Conservation (phyloP, 495 filamentous ascomycete genomes). For the Hapsidospora chrysogenum region DNA sequence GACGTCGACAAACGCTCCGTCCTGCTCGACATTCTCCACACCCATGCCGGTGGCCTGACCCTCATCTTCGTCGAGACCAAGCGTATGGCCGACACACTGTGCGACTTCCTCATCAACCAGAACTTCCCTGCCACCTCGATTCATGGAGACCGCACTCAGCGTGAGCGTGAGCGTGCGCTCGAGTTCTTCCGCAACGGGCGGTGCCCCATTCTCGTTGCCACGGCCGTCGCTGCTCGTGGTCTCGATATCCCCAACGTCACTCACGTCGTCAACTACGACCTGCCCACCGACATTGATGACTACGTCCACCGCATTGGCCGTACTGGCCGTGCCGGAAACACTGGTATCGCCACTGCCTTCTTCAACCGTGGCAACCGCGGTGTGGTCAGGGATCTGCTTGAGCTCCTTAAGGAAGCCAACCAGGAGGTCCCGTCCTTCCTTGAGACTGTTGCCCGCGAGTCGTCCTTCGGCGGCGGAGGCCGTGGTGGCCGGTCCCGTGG, state of each 20-base stretch:
- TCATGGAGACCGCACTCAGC: conserved; percentile 94
- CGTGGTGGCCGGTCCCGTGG: conserved; percentile 39
- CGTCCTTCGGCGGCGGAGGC: conserved; percentile 59
- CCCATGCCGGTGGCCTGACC: conserved; percentile 77
- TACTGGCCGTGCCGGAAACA: conserved; percentile 98
- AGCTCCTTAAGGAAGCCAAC: conserved; percentile 93
- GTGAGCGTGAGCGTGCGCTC: conserved; percentile 93
- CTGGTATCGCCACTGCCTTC: conserved; percentile 94
- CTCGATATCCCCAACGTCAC: conserved; percentile 97
- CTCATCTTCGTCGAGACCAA: conserved; percentile 99
- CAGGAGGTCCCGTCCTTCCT: conserved; percentile 89
- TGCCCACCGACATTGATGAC: conserved; percentile 97
- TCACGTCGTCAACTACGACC: conserved; percentile 97
- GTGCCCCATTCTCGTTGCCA: conserved; percentile 92
- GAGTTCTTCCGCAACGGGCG: conserved; percentile 93
- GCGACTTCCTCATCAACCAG: conserved; percentile 95
- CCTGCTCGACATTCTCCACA: conserved; percentile 91
- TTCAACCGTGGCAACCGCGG: conserved; percentile 99
- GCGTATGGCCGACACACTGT: conserved; percentile 96
- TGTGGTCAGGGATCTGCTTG: conserved; percentile 86
- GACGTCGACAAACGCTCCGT: conserved; percentile 96
- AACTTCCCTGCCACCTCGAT: conserved; percentile 97
- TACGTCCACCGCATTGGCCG: conserved; percentile 99
- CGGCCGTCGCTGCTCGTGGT: conserved; percentile 87
- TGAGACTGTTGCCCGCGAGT: conserved; percentile 91